A percentile compares a stretch with the other conserved stretches of the same genome.
These are phyloP conservation scores for Coemansia sp. DNA, from an alignment of 192 early-diverging fungal species.

Conservation along the genomic window DNA sequence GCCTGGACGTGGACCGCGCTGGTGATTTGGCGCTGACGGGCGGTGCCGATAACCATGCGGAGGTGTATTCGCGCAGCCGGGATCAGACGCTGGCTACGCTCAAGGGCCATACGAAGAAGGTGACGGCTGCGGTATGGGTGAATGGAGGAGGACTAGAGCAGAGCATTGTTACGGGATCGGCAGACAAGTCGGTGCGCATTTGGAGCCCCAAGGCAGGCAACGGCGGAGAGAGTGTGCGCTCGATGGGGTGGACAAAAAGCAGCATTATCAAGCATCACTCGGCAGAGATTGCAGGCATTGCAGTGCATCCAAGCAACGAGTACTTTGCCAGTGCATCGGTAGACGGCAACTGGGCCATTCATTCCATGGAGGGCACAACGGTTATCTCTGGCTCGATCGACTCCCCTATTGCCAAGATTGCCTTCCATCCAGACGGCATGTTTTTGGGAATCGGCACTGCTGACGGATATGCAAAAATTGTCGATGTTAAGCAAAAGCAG, in stretches of 20 bases:
- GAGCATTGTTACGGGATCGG: conserved; percentile 68
- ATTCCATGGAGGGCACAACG: conserved; percentile 57
- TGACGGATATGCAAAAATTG: conserved; percentile 71
- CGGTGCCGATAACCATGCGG: conserved; percentile 74
- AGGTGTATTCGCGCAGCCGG: conserved; percentile 64
- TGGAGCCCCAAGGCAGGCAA: conserved; percentile 61
- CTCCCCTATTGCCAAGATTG: conserved; percentile 22
- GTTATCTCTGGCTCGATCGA: conserved; percentile 24
- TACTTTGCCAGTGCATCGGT: conserved; percentile 73
- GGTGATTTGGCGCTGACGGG: conserved; percentile 72
- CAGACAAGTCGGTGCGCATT: conserved; percentile 79
- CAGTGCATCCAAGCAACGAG: conserved; percentile 75
- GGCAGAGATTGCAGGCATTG: conserved; percentile 69
- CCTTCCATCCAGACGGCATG: conserved; percentile 93
- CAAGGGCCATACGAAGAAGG: conserved; percentile 83
- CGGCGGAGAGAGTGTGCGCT: conserved; percentile 21
- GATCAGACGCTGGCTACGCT: conserved; percentile 65
- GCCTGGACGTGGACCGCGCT: conserved; percentile 57
- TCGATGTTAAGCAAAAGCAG: conserved; percentile 73
- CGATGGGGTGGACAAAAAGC: conserved; percentile 40
- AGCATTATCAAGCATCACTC: conserved; percentile 64
- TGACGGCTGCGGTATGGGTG: conserved; percentile 62
- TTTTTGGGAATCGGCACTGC: conserved; percentile 76
- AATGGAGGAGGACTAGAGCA: conserved; percentile 52
- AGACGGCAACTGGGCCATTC: conserved; percentile 81